Conservation (phyloP, 2,329 filamentous ascomycete species). For the Atkinsonella texensis region DNA sequence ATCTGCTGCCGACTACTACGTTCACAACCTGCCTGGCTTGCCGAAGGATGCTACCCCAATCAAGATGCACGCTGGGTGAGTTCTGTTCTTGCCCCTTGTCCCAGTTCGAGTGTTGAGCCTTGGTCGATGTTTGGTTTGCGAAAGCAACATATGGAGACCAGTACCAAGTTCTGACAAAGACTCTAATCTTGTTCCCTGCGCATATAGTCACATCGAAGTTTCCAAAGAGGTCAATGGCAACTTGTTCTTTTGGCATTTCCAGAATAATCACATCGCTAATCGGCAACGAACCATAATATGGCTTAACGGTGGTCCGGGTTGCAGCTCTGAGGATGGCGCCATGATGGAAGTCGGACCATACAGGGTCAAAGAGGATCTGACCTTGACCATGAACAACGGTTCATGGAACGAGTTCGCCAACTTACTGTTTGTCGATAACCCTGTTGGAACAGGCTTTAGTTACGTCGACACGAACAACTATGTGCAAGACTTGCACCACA, state of each 20-base stretch:
- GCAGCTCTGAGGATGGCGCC: slow-evolving; percentile 92
- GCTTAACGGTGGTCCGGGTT: slow-evolving; percentile 94
- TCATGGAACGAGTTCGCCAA: slow-evolving; percentile 99
- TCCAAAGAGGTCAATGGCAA: slow-evolving; percentile 78
- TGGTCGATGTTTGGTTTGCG: background rate
- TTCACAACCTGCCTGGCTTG: slow-evolving; percentile 72
- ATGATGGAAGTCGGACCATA: slow-evolving; percentile 96
- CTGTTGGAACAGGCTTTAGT: slow-evolving; percentile 92
- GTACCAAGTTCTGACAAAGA: background rate
- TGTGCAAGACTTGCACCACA: slow-evolving; percentile 71
- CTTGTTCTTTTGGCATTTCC: slow-evolving; percentile 96
- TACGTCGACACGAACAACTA: slow-evolving; percentile 87
- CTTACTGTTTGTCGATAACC: slow-evolving; percentile 91
- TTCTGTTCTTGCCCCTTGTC: slow-evolving; percentile 5
- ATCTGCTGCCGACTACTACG: slow-evolving; percentile 68
- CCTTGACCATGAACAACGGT: slow-evolving; percentile 72
- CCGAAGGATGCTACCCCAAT: slow-evolving; percentile 59
- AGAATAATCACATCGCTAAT: slow-evolving; percentile 91
- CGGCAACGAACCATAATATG: slow-evolving; percentile 85
- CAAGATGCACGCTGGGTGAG: slow-evolving; percentile 98
- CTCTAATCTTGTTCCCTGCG: background rate
- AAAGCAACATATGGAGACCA: background rate
- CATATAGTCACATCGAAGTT: slow-evolving; percentile 74
- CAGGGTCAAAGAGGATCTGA: slow-evolving; percentile 63
- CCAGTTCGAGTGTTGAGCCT: background rate